These are phyloP conservation scores for Euphorbia lathyris DNA, from an alignment of 345 rosid species.

Conservation along the genomic window DNA sequence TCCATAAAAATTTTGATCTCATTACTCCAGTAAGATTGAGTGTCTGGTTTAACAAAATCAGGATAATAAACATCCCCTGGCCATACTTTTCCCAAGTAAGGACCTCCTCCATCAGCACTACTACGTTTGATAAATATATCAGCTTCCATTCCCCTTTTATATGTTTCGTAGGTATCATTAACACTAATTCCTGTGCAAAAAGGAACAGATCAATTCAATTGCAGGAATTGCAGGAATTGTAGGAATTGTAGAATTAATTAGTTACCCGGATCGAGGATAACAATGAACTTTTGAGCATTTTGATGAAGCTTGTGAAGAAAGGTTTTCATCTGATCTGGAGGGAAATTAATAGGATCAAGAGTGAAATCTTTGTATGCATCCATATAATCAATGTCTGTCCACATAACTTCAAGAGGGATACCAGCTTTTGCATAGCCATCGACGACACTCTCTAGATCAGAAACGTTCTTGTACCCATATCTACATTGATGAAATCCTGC, in stretches of 20 bases:
- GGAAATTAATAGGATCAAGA: constrained; percentile 47
- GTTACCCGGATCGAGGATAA: constrained; percentile 69
- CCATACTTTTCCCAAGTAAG: constrained; percentile 68
- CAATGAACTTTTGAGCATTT: constrained; percentile 55
- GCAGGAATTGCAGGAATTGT: too few relatives aligned
- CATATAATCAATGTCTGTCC: constrained; percentile 86
- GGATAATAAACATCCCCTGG: constrained; percentile 68
- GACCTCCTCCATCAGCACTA: too few relatives aligned
- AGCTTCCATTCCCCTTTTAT: constrained; percentile 54
- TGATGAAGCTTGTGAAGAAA: constrained; percentile 48
- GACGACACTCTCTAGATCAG: constrained; percentile 56
- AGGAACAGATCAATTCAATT: too few relatives aligned
- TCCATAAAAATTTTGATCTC: constrained; percentile 49
- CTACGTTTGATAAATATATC: constrained; percentile 51
- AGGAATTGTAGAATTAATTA: too few relatives aligned
- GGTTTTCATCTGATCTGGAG: constrained; percentile 24
- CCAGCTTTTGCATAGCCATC: constrained; percentile 62
- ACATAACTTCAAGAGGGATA: constrained; percentile 77
- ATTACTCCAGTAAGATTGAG: constrained; percentile 47
- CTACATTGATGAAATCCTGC: constrained; percentile 74
- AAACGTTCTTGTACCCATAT: constrained; percentile 59
- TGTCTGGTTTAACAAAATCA: constrained; percentile 53
- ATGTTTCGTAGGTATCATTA: constrained; percentile 44
- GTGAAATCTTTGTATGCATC: constrained; percentile 65
- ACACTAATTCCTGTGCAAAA: constrained; percentile 53